Conservation (phyloP, 140 eudicot genomes). For the Cichorium intybus region DNA sequence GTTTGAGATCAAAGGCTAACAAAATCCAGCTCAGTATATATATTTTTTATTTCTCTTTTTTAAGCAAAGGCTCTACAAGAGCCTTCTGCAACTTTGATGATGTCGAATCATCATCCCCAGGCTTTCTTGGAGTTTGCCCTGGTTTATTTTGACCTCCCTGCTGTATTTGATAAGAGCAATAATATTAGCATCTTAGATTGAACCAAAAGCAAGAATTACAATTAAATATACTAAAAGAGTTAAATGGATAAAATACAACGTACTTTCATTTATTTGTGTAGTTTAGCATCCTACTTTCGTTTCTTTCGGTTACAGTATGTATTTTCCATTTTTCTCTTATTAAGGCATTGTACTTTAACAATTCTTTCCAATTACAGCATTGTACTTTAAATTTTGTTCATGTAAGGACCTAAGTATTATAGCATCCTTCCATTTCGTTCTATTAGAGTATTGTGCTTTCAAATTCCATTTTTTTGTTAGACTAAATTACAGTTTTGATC, state of each 20-base stretch:
- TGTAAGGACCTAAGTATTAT: no score
- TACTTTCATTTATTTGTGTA: background rate
- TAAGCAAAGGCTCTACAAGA: slow-evolving; percentile 56
- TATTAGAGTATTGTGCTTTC: no score
- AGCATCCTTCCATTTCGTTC: no score
- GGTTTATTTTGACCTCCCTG: slow-evolving; percentile 73
- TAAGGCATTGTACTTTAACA: no score
- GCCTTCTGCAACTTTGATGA: slow-evolving; percentile 41
- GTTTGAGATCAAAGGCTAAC: slow-evolving; percentile 10
- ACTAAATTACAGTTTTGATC: no score
- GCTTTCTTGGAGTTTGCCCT: slow-evolving; percentile 44
- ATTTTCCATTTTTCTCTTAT: no score
- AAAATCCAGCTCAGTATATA: slow-evolving; percentile 9
- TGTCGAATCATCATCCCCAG: slow-evolving; percentile 42
- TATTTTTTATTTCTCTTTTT: slow-evolving; percentile 38
- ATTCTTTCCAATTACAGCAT: no score
- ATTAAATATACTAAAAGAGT: no score
- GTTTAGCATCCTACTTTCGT: background rate
- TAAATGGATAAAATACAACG: no score
- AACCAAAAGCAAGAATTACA: background rate
- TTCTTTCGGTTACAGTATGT: background rate
- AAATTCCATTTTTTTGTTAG: no score
- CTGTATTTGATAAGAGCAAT: slow-evolving; percentile 3
- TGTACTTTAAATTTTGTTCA: no score
- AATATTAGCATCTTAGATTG: background rate